Base-by-base conservation (phyloP, 441 rosid species). In the Syzygium syzygioides region DNA sequence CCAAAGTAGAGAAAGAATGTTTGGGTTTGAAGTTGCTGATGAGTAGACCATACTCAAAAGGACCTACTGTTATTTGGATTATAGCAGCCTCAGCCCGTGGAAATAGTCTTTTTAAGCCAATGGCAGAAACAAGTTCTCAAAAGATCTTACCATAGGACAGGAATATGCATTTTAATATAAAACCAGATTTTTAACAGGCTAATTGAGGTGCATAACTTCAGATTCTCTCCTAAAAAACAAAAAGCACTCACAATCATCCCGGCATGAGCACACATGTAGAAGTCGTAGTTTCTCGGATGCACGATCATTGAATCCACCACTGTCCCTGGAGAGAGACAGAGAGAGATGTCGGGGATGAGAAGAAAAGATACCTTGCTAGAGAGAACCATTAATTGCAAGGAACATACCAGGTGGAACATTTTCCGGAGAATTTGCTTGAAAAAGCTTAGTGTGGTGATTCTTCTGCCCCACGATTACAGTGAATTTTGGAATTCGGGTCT, bases 251-350 rank as follows among this genome's bases (percentile, higher is more conserved):
- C 99, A 50, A 96, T 91, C 91, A 89, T 92, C 88, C 99, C 98
- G 7, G 95, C 95, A 79, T 96, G 99, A 88, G 99, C 94, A 89
- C 98, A 96, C 97, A 97, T 93, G 93, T 95, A 97, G 94, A 97
- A 98, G 89, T 98, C 98, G 86, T 94, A 96, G 91, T 97, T 95
- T 84, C 93, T 94, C 26, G 99, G 98, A 90, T 98, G 98, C 90
- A 95, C 97, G 87, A 98, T 93, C 90, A 90, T 93, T 86, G 96
- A 94, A 89, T 98, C 99, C 91, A 98, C 98, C 32, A 96, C 95
- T 10, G 98, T 98, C 88, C 99, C 99, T 95, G 92, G 32, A 85
- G 87, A 19, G 48, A 34, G 79, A 37, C 26, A 45, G 41, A 86
- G 89, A 87, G 30, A 60, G 41, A 45, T 76, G 50, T 53, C 20